phyloP scores from a whole-genome alignment of 2,329 filamentous ascomycete species.

The Clonostachys byssicola region DNA sequence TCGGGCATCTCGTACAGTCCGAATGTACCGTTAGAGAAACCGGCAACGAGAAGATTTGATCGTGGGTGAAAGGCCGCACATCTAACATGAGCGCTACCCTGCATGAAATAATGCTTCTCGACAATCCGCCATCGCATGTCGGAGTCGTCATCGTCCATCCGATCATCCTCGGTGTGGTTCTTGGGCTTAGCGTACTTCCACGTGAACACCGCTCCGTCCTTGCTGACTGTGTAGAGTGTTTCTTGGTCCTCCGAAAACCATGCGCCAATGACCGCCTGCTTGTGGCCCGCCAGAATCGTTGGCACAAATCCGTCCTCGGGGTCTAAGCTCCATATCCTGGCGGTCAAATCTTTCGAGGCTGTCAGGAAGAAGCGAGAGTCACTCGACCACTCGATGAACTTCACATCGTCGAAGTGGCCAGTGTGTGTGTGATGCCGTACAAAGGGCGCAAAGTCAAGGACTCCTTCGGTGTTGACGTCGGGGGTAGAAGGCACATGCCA shows the following conservation, averaged over 20 bases:
- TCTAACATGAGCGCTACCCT: constrained; percentile 79
- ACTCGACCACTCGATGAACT: constrained; percentile 88
- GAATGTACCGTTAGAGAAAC: constrained; percentile 93
- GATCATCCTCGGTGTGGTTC: constrained; percentile 47
- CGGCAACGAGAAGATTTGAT: constrained; percentile 89
- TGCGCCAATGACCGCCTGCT: constrained; percentile 86
- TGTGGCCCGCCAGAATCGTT: constrained; percentile 86
- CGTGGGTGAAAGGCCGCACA: constrained; percentile 87
- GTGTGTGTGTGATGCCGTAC: constrained; percentile 81
- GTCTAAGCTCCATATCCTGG: constrained; percentile 90
- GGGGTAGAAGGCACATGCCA: constrained; percentile 95
- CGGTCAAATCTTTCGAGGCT: constrained; percentile 86
- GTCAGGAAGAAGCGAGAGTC: constrained; percentile 96
- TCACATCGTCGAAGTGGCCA: constrained; percentile 84
- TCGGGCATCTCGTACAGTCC: constrained; percentile 93
- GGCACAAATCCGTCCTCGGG: constrained; percentile 84
- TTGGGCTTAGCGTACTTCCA: constrained; percentile 77
- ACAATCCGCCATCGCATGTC: constrained; percentile 87
- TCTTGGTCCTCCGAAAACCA: constrained; percentile 97
- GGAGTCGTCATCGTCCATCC: constrained; percentile 46
- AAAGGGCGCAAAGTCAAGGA: constrained; percentile 93
- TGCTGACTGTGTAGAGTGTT: constrained; percentile 92
- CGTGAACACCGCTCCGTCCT: constrained; percentile 92
- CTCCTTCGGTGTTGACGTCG: constrained; percentile 71
- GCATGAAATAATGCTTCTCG: constrained; percentile 91